Evolutionary conservation across 345 rosid species (phyloP).

Genomic region (Eucalyptus cloeziana): DNA sequence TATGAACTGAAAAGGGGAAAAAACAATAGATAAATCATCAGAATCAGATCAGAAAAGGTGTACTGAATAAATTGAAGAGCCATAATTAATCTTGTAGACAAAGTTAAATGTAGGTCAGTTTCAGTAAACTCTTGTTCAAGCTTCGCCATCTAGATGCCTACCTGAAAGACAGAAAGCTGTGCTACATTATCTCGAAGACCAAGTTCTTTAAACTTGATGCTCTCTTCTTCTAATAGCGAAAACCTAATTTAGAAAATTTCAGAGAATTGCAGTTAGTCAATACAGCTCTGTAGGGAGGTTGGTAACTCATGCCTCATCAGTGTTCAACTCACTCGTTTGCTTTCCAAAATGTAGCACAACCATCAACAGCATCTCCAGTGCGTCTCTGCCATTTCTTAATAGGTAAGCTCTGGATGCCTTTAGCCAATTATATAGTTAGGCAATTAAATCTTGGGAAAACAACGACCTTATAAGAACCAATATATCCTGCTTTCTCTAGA

Average conservation of each 20-base stretch:
- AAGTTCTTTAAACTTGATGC: constrained; percentile 47
- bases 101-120: background rate
- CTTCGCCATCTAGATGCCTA: background rate
- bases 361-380: constrained; percentile 66
- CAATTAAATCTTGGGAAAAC: background rate
- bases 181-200: constrained; percentile 79
- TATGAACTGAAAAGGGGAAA: background rate
- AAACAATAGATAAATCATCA: background rate
- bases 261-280: background rate
- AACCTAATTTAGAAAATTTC: constrained; percentile 25
- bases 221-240: constrained; percentile 47
- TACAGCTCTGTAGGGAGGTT: background rate
- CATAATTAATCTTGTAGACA: background rate
- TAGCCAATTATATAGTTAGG: background rate
- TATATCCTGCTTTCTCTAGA: constrained; percentile 60
- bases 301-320: background rate
- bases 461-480: constrained; percentile 54
- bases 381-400: constrained; percentile 49
- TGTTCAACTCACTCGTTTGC: constrained; percentile 27
- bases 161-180: constrained; percentile 73
- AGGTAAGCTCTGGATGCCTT: background rate
- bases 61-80: background rate
- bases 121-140: background rate
- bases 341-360: constrained; percentile 83
- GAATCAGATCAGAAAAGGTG: background rate